These are phyloP conservation scores for Pseudogymnoascus sp. DNA, from an alignment of 2,329 filamentous ascomycete species.

Conservation along the genomic window DNA sequence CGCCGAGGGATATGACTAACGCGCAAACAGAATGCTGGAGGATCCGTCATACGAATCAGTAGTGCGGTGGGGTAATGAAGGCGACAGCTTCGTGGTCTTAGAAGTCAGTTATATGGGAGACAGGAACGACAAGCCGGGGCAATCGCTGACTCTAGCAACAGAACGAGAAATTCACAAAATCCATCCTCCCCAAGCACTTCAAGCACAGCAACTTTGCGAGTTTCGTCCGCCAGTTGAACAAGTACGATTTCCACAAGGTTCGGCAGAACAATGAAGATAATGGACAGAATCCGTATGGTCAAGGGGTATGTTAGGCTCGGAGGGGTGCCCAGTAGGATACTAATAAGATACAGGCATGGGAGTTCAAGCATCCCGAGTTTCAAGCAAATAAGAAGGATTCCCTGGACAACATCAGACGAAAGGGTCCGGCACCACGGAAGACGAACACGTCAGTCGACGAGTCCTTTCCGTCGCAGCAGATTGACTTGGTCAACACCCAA, in stretches of 20 bases:
- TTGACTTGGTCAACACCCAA: conserved; percentile 81
- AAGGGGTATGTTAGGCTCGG: conserved; percentile 49
- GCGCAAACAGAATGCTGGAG: conserved; percentile 75
- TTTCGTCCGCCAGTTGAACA: conserved; percentile 92
- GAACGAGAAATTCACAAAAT: conserved; percentile 98
- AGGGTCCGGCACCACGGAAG: conserved; percentile 87
- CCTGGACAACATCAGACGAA: conserved; percentile 89
- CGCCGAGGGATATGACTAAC: conserved; percentile 26
- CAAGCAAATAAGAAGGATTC: conserved; percentile 92
- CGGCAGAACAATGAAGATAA: conserved; percentile 82
- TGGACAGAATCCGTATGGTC: conserved; percentile 70
- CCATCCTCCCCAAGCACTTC: conserved; percentile 94
- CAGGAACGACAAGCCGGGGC: neutral
- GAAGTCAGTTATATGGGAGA: conserved; percentile 55
- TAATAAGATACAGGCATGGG: conserved; percentile 59
- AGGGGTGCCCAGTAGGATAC: conserved; percentile 2
- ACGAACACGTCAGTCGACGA: conserved; percentile 56
- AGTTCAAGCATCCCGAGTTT: conserved; percentile 97
- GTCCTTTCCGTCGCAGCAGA: conserved; percentile 74
- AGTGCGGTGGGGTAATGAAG: conserved; percentile 90
- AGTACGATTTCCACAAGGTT: conserved; percentile 98
- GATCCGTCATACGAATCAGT: conserved; percentile 87
- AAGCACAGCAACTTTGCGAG: conserved; percentile 99
- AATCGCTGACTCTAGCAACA: conserved; percentile 32
- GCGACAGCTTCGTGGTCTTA: conserved; percentile 92